Conservation (phyloP, 179 eudicot species). For the Carnegiea gigantea region DNA sequence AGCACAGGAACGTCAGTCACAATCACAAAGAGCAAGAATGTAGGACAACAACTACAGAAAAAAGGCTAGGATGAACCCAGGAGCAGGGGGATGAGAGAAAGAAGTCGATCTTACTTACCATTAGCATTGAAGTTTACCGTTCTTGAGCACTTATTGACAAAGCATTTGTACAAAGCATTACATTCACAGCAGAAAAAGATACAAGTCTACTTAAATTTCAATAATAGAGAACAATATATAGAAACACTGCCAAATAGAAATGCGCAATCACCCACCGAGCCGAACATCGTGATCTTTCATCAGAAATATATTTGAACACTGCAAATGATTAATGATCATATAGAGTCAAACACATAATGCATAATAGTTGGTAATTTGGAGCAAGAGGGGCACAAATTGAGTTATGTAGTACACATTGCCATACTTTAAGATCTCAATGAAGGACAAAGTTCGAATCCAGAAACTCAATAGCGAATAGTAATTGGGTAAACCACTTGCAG, state of each 20-base stretch:
- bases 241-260: neutral
- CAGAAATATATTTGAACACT: neutral
- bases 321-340: neutral
- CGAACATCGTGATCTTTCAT: neutral
- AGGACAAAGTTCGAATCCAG: neutral
- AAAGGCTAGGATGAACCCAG: too few species aligned
- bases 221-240: neutral
- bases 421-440: neutral
- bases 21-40: too few species aligned
- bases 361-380: neutral
- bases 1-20: neutral
- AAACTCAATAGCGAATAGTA: neutral
- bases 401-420: neutral
- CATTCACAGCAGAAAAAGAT: too few species aligned
- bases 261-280: neutral
- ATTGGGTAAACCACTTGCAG: neutral
- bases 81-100: too few species aligned
- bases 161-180: too few species aligned
- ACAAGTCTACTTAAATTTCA: neutral
- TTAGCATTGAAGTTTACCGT: too few species aligned
- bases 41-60: too few species aligned
- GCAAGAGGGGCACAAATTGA: neutral
- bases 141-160: too few species aligned
- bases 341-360: neutral
- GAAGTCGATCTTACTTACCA: too few species aligned